These are phyloP conservation scores for Pyrenochaeta sp. DNA, from an alignment of 2,329 filamentous ascomycete genomes.

Conservation along the genomic window DNA sequence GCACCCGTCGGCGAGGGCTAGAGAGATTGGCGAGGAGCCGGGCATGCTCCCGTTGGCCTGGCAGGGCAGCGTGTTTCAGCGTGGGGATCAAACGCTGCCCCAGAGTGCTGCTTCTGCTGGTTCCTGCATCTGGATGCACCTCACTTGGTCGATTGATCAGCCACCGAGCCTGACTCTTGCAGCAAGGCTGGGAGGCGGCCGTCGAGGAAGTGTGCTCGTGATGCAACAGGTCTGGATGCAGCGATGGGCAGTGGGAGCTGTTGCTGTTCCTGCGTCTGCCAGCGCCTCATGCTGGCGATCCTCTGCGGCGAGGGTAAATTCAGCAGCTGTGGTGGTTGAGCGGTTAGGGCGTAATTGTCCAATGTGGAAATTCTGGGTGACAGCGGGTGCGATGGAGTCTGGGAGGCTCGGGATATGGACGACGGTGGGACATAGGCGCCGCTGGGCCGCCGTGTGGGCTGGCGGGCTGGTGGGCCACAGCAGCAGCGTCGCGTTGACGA, in stretches of 20 bases:
- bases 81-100: slow-evolving; percentile 46
- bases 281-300: slow-evolving; percentile 5
- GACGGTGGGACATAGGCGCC: slow-evolving; percentile 7
- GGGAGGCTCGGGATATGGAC: no score
- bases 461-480: slow-evolving; percentile 1
- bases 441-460: slow-evolving; percentile 5
- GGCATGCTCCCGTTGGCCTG: slow-evolving; percentile 24
- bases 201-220: slow-evolving; percentile 21
- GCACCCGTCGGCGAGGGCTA: slow-evolving; percentile 4
- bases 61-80: slow-evolving; percentile 44
- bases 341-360: neutral
- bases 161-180: slow-evolving; percentile 29
- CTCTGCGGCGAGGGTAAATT: slow-evolving; percentile 1
- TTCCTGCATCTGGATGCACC: slow-evolving; percentile 46
- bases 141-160: slow-evolving; percentile 30
- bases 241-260: slow-evolving; percentile 10
- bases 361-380: slow-evolving; percentile 2
- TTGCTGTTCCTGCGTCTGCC: slow-evolving; percentile 17
- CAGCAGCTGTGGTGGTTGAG: neutral
- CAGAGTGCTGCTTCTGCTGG: slow-evolving; percentile 43
- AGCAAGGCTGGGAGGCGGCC: slow-evolving; percentile 22
- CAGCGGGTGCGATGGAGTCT: slow-evolving; percentile 9
- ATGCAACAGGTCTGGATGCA: slow-evolving; percentile 17
- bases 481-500: no score
- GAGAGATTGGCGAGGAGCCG: slow-evolving; percentile 17